These are phyloP conservation scores for Trichoderma reesei DNA, from an alignment of 495 filamentous ascomycete genomes.

Conservation along the genomic window DNA sequence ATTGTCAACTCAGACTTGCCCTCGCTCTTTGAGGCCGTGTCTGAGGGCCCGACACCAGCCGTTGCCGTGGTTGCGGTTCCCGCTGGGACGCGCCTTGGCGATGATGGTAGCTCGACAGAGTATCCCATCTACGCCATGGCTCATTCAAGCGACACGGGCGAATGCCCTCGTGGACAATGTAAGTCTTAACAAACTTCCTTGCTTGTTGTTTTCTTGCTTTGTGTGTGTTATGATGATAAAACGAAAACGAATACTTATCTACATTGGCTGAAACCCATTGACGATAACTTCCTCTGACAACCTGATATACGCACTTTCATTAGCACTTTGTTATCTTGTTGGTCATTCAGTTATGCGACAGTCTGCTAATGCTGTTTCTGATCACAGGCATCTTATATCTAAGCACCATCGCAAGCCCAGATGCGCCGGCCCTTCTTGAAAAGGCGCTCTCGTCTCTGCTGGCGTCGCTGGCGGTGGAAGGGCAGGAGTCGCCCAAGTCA, in stretches of 20 bases:
- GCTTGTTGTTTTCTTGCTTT: constrained; percentile 12
- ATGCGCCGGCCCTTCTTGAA: constrained; percentile 36
- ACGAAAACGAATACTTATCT: constrained; percentile 86
- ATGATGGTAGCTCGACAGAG: constrained; percentile 25
- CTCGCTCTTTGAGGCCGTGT: constrained; percentile 55
- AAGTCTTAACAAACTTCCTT: constrained; percentile 43
- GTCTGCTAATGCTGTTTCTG: constrained; percentile 34
- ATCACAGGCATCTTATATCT: constrained; percentile 65
- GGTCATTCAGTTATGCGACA: constrained; percentile 13
- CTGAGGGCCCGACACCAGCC: constrained; percentile 67
- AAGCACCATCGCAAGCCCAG: constrained; percentile 36
- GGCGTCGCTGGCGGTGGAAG: constrained; percentile 23
- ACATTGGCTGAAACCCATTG: constrained; percentile 92
- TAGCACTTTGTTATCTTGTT: constrained; percentile 17
- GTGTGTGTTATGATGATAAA: constrained; percentile 62
- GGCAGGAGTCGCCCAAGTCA: constrained; percentile 21
- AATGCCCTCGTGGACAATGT: constrained; percentile 83
- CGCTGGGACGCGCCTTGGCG: constrained; percentile 31
- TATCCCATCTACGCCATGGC: constrained; percentile 61
- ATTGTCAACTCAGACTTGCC: constrained; percentile 60
- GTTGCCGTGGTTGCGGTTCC: constrained; percentile 69
- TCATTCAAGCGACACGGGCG: constrained; percentile 79
- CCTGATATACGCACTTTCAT: constrained; percentile 53
- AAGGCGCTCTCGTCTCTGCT: constrained; percentile 48
- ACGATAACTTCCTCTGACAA: constrained; percentile 79